A percentile compares a stretch with the other conserved stretches of the same genome.
Conservation (phyloP, 2,329 filamentous ascomycete species). For the Phyllosticta ampelicida region DNA sequence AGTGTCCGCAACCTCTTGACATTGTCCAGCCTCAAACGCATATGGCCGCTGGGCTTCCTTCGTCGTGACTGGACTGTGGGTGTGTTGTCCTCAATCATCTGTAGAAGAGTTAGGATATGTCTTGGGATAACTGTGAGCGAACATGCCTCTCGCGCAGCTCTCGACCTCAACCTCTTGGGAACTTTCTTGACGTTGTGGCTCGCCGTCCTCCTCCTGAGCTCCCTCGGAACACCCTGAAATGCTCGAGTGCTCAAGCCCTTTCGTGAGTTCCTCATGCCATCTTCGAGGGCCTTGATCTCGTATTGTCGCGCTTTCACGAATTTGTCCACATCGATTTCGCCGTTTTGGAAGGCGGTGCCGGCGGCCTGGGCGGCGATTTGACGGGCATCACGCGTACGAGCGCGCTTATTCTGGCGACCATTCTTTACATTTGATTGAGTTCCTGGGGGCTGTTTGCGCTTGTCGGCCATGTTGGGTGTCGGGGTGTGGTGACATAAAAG, state of each 20-base stretch:
- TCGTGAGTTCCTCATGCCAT: conserved; percentile 69
- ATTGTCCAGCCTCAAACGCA: conserved; percentile 60
- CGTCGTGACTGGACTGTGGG: conserved; percentile 60
- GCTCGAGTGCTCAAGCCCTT: conserved; percentile 55
- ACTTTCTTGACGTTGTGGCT: conserved; percentile 92
- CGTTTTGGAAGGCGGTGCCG: conserved; percentile 49
- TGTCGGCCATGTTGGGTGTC: conserved; percentile 6
- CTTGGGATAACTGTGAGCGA: background rate
- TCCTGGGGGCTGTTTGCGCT: conserved; percentile 2
- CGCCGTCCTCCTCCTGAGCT: conserved; percentile 74
- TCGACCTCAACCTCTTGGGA: conserved; percentile 60
- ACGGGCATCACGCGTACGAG: conserved; percentile 13
- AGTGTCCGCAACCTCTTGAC: conserved; percentile 59
- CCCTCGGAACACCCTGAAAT: conserved; percentile 82
- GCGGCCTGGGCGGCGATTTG: conserved; percentile 22
- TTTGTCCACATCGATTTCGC: conserved; percentile 72
- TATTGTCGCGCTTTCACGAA: conserved; percentile 81
- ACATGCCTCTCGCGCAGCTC: conserved; percentile 53
- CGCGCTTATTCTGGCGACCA: conserved; percentile 8
- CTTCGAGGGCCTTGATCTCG: conserved; percentile 76
- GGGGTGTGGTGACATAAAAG: background rate
- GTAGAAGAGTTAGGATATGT: background rate
- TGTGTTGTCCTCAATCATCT: conserved; percentile 82
- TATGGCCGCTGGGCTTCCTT: conserved; percentile 45
- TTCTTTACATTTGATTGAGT: background rate